phyloP scores from a whole-genome alignment of 108 stramenopile species.

The Cyclostephanos tholiformis region DNA sequence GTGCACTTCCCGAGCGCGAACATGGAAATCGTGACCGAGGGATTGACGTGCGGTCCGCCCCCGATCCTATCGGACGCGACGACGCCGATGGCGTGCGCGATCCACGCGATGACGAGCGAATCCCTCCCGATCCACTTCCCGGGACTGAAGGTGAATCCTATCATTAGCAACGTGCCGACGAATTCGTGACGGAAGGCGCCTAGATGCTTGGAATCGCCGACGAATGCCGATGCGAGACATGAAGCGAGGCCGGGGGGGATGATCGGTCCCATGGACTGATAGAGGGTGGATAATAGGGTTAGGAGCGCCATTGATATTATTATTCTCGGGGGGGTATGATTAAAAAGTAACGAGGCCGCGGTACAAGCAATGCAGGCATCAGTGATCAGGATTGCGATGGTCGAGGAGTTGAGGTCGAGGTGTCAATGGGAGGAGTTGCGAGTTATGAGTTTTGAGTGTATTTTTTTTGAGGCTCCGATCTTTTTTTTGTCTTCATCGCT shows the following conservation, averaged over 20 bases:
- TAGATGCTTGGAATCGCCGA: conserved; percentile 67
- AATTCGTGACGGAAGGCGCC: conserved; percentile 70
- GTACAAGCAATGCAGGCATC: no score
- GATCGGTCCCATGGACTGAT: conserved; percentile 35
- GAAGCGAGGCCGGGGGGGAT: conserved; percentile 73
- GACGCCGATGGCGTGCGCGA: conserved; percentile 74
- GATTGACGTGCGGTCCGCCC: conserved; percentile 77
- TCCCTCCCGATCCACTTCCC: conserved; percentile 86
- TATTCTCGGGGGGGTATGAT: no score
- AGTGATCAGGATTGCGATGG: no score
- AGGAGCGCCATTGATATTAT: conserved; percentile 18
- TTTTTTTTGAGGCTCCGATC: no score
- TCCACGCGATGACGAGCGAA: conserved; percentile 65
- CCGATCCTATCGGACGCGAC: conserved; percentile 79
- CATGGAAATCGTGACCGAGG: conserved; percentile 80
- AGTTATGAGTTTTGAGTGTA: no score
- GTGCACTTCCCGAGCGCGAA: conserved; percentile 70
- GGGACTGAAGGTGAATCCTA: conserved; percentile 81
- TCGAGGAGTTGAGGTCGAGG: no score
- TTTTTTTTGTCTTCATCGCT: no score
- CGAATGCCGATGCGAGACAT: conserved; percentile 58
- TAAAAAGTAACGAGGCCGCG: no score
- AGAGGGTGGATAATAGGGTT: conserved; percentile 29
- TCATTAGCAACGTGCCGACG: conserved; percentile 83
- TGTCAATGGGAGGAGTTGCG: no score